These are phyloP conservation scores for Wickerhamiella bombiphila DNA, from an alignment of 805 yeast genomes.

Conservation along the genomic window DNA sequence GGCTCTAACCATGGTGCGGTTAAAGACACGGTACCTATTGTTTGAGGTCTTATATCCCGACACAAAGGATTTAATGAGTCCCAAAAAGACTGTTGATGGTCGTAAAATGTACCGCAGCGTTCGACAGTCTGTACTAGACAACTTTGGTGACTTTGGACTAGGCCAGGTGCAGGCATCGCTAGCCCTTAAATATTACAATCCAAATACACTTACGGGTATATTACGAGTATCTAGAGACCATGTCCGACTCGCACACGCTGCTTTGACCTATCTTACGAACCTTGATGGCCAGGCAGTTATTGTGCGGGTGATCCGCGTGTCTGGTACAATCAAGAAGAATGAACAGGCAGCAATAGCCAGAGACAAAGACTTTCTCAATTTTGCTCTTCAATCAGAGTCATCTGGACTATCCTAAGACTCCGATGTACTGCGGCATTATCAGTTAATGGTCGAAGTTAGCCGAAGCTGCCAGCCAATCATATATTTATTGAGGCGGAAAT, in stretches of 20 bases:
- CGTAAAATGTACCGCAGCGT: slow-evolving; percentile 39
- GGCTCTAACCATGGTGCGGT: slow-evolving; percentile 77
- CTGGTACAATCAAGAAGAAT: slow-evolving; percentile 80
- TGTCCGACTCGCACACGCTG: slow-evolving; percentile 47
- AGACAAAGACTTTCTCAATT: slow-evolving; percentile 19
- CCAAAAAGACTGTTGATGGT: slow-evolving; percentile 27
- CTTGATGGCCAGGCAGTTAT: slow-evolving; percentile 38
- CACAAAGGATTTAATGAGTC: slow-evolving; percentile 6
- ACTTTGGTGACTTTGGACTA: slow-evolving; percentile 68
- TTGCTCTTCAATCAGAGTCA: background rate
- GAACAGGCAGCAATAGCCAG: slow-evolving; percentile 53
- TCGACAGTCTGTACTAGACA: slow-evolving; percentile 39
- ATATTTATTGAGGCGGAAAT: too few species aligned
- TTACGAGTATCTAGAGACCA: slow-evolving; percentile 59
- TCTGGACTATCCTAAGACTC: background rate
- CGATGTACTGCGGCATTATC: background rate
- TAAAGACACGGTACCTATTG: slow-evolving; percentile 69
- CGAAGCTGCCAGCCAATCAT: too few species aligned
- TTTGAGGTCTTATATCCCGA: slow-evolving; percentile 64
- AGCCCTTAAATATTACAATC: slow-evolving; percentile 64
- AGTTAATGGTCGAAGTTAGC: too few species aligned
- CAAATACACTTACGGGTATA: slow-evolving; percentile 71
- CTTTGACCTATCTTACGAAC: slow-evolving; percentile 33
- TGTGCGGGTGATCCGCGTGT: slow-evolving; percentile 49
- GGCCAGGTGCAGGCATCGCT: slow-evolving; percentile 49